Evolutionary conservation across 306 rosid species (phyloP).

Genomic region (Sesbania bispinosa): DNA sequence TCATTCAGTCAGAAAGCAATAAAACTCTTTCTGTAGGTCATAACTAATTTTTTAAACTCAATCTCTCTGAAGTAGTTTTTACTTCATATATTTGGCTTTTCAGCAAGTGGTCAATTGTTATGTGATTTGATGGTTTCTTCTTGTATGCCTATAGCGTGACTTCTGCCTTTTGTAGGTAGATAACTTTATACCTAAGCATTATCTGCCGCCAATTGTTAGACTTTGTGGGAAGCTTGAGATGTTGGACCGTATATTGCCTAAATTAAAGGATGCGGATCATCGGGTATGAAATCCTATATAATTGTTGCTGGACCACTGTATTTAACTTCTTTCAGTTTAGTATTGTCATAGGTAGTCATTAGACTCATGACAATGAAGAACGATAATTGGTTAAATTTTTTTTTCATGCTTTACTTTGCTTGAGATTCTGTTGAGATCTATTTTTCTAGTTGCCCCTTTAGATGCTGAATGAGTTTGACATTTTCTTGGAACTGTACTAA

Average conservation of each 20-base stretch:
- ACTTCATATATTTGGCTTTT: not conserved
- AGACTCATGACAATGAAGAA: not conserved
- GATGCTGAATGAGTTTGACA: not conserved
- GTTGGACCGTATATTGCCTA: slow-evolving; percentile 88
- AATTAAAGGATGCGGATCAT: slow-evolving; percentile 88
- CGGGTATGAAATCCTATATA: slow-evolving; percentile 56
- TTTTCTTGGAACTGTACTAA: slow-evolving; percentile 37
- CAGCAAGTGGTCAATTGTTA: not conserved
- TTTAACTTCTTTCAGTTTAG: not conserved
- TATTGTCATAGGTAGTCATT: not conserved
- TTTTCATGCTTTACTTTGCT: not conserved
- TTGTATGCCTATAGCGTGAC: not conserved
- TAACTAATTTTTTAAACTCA: not conserved
- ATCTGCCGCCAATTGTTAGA: slow-evolving; percentile 76
- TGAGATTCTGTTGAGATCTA: not conserved
- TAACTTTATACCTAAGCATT: slow-evolving; percentile 73
- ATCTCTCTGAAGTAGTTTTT: not conserved
- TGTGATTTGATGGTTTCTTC: not conserved
- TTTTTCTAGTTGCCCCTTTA: not conserved
- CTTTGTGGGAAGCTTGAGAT: slow-evolving; percentile 97
- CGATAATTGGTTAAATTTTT: not conserved
- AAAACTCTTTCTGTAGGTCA: not conserved
- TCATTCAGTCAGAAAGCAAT: not conserved
- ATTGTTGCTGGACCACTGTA: not conserved
- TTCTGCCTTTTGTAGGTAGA: slow-evolving; percentile 55